Evolutionary conservation across 2,329 filamentous ascomycete genomes (phyloP).

Genomic region (Phoma sp.): DNA sequence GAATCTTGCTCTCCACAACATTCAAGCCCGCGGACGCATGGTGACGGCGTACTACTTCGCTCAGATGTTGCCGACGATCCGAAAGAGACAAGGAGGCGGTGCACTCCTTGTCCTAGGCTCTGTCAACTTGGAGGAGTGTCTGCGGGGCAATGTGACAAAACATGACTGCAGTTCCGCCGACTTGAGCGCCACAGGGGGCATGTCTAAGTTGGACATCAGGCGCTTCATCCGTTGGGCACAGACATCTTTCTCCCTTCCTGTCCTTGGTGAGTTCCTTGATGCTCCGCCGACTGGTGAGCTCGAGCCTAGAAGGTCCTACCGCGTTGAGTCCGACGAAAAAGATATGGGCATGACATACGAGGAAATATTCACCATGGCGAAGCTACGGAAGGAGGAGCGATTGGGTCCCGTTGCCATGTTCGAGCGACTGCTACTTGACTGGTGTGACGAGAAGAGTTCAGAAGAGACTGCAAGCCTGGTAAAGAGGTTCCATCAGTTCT

Average conservation of each 20-base stretch:
- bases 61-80: conserved; percentile 66
- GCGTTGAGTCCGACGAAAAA: conserved; percentile 64
- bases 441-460: conserved; percentile 50
- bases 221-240: conserved; percentile 68
- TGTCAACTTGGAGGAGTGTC: no score
- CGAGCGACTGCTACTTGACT: conserved; percentile 58
- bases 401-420: conserved; percentile 61
- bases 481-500: conserved; percentile 49
- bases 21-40: conserved; percentile 70
- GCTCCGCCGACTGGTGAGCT: conserved; percentile 56
- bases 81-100: conserved; percentile 52
- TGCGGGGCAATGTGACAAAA: no score
- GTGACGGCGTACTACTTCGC: conserved; percentile 68
- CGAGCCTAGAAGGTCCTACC: conserved; percentile 69
- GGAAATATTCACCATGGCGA: conserved; percentile 57
- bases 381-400: conserved; percentile 58
- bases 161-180: no score
- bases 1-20: conserved; percentile 71
- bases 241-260: conserved; percentile 64
- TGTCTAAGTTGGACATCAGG: conserved; percentile 67
- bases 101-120: no score
- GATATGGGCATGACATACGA: conserved; percentile 58
- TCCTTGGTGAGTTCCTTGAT: conserved; percentile 68
- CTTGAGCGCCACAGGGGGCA: no score
- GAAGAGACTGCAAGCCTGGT: conserved; percentile 55